phyloP scores from a whole-genome alignment of 768 basidiomycete genomes.

The Termitomyces heimii region DNA sequence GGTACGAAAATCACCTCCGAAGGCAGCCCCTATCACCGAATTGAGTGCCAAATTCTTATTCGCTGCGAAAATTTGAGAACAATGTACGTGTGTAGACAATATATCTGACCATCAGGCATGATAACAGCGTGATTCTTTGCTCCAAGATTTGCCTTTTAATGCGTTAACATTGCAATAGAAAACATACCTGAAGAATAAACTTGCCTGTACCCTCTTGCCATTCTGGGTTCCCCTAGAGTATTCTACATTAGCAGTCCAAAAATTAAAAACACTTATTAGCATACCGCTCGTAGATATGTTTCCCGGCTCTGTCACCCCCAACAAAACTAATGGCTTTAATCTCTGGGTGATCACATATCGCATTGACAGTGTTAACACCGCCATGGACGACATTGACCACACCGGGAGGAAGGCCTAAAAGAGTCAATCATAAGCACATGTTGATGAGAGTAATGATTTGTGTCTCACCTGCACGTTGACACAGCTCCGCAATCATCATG shows the following conservation, averaged over 20 bases:
- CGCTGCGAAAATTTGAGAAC: slow-evolving; percentile 35
- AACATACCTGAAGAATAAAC: not conserved
- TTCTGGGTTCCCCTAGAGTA: slow-evolving; percentile 63
- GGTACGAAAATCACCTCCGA: slow-evolving; percentile 56
- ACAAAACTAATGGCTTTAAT: slow-evolving; percentile 98
- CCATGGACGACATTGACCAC: slow-evolving; percentile 94
- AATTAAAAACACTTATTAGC: not conserved
- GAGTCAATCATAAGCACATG: not conserved
- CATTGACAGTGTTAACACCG: slow-evolving; percentile 82
- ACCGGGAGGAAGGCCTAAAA: slow-evolving; percentile 71
- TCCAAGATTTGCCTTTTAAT: slow-evolving; percentile 56
- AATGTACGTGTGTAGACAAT: not conserved
- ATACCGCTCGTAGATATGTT: slow-evolving; percentile 87
- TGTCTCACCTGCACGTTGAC: slow-evolving; percentile 67
- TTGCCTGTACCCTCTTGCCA: slow-evolving; percentile 84
- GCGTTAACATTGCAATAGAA: not conserved
- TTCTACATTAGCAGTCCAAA: slow-evolving; percentile 4
- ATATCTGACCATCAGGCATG: slow-evolving; percentile 81
- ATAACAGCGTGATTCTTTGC: slow-evolving; percentile 94
- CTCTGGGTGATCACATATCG: slow-evolving; percentile 85
- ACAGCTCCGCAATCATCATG: slow-evolving; percentile 96
- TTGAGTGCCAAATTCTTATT: slow-evolving; percentile 92
- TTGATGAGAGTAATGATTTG: not conserved
- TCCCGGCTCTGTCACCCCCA: slow-evolving; percentile 88
- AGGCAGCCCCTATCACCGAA: slow-evolving; percentile 89